These are phyloP conservation scores for Tanozyma kutaoensis DNA, from an alignment of 805 yeast genomes.

Conservation along the genomic window DNA sequence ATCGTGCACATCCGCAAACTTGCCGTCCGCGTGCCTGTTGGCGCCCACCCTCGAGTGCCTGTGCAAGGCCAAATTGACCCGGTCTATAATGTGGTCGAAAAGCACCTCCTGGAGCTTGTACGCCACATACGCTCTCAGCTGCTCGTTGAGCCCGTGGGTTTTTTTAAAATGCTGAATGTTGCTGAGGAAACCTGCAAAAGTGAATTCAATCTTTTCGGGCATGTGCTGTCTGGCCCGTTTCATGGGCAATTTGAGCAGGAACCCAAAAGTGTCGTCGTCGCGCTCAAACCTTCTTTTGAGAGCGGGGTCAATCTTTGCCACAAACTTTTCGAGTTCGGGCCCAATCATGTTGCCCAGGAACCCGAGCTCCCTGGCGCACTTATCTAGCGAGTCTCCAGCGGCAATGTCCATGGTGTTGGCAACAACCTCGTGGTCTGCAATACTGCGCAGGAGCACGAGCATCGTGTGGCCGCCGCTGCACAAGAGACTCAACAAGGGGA, in stretches of 20 bases:
- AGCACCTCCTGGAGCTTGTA: conserved; percentile 48
- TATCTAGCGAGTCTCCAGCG: conserved; percentile 86
- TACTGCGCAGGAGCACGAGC: conserved; percentile 52
- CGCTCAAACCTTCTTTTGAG: conserved; percentile 8
- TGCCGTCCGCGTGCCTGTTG: conserved; percentile 17
- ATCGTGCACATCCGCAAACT: conserved; percentile 29
- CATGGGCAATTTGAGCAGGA: conserved; percentile 18
- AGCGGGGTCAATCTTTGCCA: conserved; percentile 15
- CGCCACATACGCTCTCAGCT: conserved; percentile 33
- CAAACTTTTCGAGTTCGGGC: conserved; percentile 56
- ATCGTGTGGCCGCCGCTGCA: conserved; percentile 94
- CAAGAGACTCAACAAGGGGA: conserved; percentile 63
- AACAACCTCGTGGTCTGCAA: conserved; percentile 57
- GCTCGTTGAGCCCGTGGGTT: neutral
- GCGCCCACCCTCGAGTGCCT: conserved; percentile 8
- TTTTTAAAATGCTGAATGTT: conserved; percentile 24
- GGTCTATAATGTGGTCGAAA: conserved; percentile 60
- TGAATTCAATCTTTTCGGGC: conserved; percentile 30
- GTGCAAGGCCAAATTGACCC: conserved; percentile 39
- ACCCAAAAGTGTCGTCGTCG: conserved; percentile 9
- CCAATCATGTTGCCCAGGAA: conserved; percentile 77
- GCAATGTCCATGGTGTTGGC: conserved; percentile 79
- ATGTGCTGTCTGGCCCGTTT: conserved; percentile 15
- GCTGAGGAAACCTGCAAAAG: conserved; percentile 70
- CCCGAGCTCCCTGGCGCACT: conserved; percentile 81